phyloP scores from a whole-genome alignment of 805 yeast genomes.

The Metschnikowia gelsemii region DNA sequence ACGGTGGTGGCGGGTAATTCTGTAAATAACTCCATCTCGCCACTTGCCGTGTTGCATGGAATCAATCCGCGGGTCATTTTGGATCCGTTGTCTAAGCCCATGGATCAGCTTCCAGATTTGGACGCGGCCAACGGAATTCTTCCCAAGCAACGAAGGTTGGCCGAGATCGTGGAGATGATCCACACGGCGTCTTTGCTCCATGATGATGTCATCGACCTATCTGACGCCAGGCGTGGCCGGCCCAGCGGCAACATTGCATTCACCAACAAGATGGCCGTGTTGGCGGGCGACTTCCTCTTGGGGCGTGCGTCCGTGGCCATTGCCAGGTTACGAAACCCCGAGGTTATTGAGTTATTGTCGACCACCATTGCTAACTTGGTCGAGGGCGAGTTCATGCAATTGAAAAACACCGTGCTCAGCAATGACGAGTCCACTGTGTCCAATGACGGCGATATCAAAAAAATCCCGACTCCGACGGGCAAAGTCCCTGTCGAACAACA shows the following conservation, averaged over 20 bases:
- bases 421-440: conserved; percentile 45
- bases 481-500: conserved; percentile 59
- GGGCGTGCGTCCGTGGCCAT: conserved; percentile 97
- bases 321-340: conserved; percentile 91
- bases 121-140: conserved; percentile 70
- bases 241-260: conserved; percentile 92
- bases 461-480: conserved; percentile 59
- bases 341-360: conserved; percentile 91
- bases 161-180: conserved; percentile 97
- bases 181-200: conserved; percentile 95
- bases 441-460: conserved; percentile 48
- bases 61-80: conserved; percentile 80
- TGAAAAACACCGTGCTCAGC: conserved; percentile 80
- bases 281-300: conserved; percentile 93
- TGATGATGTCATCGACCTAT: conserved; percentile 93
- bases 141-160: conserved; percentile 92
- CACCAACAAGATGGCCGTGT: conserved; percentile 94
- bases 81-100: conserved; percentile 81
- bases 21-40: conserved; percentile 67
- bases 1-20: conserved; percentile 60
- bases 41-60: conserved; percentile 82
- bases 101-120: conserved; percentile 62
- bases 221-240: conserved; percentile 85
- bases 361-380: conserved; percentile 96
- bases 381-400: conserved; percentile 98